These are phyloP conservation scores for Sclerotinia glacialis DNA, from an alignment of 2,329 filamentous ascomycete species.

Conservation along the genomic window DNA sequence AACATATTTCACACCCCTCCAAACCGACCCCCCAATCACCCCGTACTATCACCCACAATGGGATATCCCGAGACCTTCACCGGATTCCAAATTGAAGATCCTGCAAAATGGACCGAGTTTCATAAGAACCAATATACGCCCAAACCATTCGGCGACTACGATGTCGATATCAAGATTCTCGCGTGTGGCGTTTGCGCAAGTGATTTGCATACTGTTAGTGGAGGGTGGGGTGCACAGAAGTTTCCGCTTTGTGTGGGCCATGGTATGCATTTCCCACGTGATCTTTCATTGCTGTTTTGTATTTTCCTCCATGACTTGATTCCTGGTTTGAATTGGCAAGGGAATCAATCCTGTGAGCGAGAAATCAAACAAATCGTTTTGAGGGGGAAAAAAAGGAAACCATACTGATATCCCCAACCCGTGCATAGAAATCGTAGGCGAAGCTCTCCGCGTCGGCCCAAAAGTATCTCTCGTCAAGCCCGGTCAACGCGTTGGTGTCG, in stretches of 20 bases:
- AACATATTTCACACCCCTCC: not conserved
- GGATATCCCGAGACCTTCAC: slow-evolving; percentile 57
- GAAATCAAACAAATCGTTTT: not conserved
- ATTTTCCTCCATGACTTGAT: not conserved
- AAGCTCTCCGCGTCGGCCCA: slow-evolving; percentile 63
- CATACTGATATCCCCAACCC: not conserved
- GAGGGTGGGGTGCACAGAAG: slow-evolving; percentile 51
- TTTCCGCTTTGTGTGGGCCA: slow-evolving; percentile 54
- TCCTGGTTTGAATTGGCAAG: not conserved
- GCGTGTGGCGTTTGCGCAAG: slow-evolving; percentile 74
- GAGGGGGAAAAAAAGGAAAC: not conserved
- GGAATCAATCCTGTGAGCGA: not conserved
- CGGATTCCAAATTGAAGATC: slow-evolving; percentile 54
- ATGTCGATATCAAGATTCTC: slow-evolving; percentile 85
- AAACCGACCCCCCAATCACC: not conserved
- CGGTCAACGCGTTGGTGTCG: slow-evolving; percentile 54
- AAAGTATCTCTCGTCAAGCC: slow-evolving; percentile 58
- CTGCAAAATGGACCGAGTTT: slow-evolving; percentile 38
- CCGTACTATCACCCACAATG: slow-evolving; percentile 22
- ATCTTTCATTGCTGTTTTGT: not conserved
- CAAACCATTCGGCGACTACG: slow-evolving; percentile 82
- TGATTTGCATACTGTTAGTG: slow-evolving; percentile 68
- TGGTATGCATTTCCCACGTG: slow-evolving; percentile 35
- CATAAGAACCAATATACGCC: slow-evolving; percentile 62
- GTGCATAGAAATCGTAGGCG: slow-evolving; percentile 61